A percentile compares a stretch with the other conserved stretches of the same genome.
phyloP scores from a whole-genome alignment of 1,284 basidiomycete species.

The Termitomyces sp. region DNA sequence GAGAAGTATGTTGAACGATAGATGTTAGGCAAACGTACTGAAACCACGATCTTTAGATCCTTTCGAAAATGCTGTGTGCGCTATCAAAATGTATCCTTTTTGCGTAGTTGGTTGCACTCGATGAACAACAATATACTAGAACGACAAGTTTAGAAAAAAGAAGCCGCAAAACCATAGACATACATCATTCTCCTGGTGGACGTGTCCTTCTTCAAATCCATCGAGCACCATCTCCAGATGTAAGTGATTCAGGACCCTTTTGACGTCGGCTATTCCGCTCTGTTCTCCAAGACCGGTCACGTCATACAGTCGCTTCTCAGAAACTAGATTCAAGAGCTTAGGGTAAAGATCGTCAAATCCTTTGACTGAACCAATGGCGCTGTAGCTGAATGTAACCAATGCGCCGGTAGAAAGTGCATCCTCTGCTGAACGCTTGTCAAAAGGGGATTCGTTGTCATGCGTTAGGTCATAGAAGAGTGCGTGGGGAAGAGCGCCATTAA shows the following conservation, averaged over 20 bases:
- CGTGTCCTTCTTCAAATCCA: slow-evolving; percentile 85
- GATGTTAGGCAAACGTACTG: slow-evolving; percentile 40
- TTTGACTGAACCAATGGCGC: slow-evolving; percentile 87
- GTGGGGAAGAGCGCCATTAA: slow-evolving; percentile 83
- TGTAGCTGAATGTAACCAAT: slow-evolving; percentile 81
- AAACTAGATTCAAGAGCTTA: slow-evolving; percentile 81
- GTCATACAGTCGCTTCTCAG: slow-evolving; percentile 78
- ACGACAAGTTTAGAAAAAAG: neutral
- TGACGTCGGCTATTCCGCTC: slow-evolving; percentile 76
- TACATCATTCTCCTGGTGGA: slow-evolving; percentile 92
- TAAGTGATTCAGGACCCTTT: slow-evolving; percentile 80
- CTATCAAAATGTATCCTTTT: slow-evolving; percentile 86
- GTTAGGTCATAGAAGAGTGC: slow-evolving; percentile 92
- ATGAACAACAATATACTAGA: slow-evolving; percentile 85
- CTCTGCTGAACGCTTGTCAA: slow-evolving; percentile 86
- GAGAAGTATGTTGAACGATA: neutral
- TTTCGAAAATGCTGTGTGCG: slow-evolving; percentile 84
- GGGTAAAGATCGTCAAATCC: slow-evolving; percentile 97
- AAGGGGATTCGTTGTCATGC: slow-evolving; percentile 91
- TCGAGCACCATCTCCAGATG: slow-evolving; percentile 86
- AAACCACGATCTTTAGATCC: slow-evolving; percentile 74
- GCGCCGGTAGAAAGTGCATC: slow-evolving; percentile 91
- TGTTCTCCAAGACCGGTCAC: slow-evolving; percentile 44
- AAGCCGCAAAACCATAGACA: slow-evolving; percentile 27
- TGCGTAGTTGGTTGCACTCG: slow-evolving; percentile 88